Evolutionary conservation across 1,139 yeast genomes (phyloP).

Genomic region (Geotrichum candidum): DNA sequence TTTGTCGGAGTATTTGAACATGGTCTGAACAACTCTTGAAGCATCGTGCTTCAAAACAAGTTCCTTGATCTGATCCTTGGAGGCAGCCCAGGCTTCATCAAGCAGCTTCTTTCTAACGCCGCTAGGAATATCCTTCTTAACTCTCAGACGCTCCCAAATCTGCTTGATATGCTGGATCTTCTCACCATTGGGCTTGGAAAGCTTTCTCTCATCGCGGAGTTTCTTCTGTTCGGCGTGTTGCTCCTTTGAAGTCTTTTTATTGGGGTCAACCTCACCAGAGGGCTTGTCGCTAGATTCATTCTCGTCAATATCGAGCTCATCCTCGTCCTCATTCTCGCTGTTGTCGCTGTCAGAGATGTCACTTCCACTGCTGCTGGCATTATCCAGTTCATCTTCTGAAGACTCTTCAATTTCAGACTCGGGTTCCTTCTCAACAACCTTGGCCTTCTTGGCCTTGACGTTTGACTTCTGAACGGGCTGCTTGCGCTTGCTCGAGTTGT

Average conservation of each 20-base stretch:
- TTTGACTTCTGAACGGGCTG: conserved; percentile 13
- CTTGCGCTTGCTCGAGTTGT: conserved; percentile 14
- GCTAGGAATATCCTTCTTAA: conserved; percentile 73
- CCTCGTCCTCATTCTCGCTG: conserved; percentile 24
- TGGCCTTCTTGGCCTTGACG: conserved; percentile 17
- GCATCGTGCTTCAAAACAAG: conserved; percentile 94
- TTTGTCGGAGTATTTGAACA: conserved; percentile 77
- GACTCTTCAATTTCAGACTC: conserved; percentile 15
- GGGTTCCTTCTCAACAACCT: conserved; percentile 8
- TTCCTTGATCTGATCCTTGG: conserved; percentile 72
- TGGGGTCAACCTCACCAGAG: conserved; percentile 20
- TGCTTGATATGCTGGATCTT: conserved; percentile 81
- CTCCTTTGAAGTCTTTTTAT: conserved; percentile 46
- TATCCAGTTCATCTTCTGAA: conserved; percentile 15
- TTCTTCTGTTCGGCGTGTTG: conserved; percentile 82
- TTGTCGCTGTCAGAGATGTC: conserved; percentile 32
- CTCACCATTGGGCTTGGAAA: conserved; percentile 77
- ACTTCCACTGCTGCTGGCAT: conserved; percentile 24
- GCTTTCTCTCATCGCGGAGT: conserved; percentile 72
- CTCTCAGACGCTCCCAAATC: conserved; percentile 88
- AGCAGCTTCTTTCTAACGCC: conserved; percentile 72
- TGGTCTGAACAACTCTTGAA: conserved; percentile 90
- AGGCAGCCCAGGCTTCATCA: conserved; percentile 77
- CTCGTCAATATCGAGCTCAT: conserved; percentile 25
- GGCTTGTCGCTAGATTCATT: conserved; percentile 27